Evolutionary conservation across 2,329 filamentous ascomycete genomes (phyloP), one percentile per base, ranked within the genome.

Genomic region (Alternaria sp.): DNA sequence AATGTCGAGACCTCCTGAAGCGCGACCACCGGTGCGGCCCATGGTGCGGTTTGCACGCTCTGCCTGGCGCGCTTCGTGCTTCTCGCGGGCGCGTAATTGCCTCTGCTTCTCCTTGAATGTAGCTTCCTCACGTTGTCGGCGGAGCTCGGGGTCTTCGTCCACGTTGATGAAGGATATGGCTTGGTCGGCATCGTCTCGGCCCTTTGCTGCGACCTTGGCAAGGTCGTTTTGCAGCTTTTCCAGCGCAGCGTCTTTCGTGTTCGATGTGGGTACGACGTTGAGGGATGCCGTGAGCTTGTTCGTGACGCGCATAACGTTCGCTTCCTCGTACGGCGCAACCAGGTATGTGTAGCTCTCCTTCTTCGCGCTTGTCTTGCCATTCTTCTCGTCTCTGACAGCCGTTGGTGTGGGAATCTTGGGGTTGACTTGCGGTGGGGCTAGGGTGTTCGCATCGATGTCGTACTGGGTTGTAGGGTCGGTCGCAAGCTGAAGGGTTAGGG

Each of bases 301-400:
- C 15, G 93, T 89, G 9, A 92, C 87, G 75, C 92, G 86, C 64
- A 94, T 84, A 23, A 92, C 82, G 64, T 89, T 89, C 47, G 89
- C 90, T 26, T 86, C 85, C 62, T 92, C 83, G 70, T 92, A 88
- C 1, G 92, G 91, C 2, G 90, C 89, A 3, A 90, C 90, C 8
- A 92, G 87, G 73, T 94, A 95, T 71, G 90, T 92, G 78, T 92
- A 91, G 7, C 89, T 88, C 71, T 95, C 92, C 65, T 90, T 87
- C 3, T 86, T 83, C 81, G 65, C 54, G 43, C 65, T 69, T 12
- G 59, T 55, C 55, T 74, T 73, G 44, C 64, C 66, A 20, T 47
- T 63, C 50, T 30, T 63, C 45, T 65, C 65, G 21, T 63, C 56
- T 23, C 60, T 69, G 37, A 79, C 69, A 41, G 78, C 79, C 25